These are phyloP conservation scores for Dryadomyces sulphureus DNA, from an alignment of 2,329 filamentous ascomycete genomes.

Conservation along the genomic window DNA sequence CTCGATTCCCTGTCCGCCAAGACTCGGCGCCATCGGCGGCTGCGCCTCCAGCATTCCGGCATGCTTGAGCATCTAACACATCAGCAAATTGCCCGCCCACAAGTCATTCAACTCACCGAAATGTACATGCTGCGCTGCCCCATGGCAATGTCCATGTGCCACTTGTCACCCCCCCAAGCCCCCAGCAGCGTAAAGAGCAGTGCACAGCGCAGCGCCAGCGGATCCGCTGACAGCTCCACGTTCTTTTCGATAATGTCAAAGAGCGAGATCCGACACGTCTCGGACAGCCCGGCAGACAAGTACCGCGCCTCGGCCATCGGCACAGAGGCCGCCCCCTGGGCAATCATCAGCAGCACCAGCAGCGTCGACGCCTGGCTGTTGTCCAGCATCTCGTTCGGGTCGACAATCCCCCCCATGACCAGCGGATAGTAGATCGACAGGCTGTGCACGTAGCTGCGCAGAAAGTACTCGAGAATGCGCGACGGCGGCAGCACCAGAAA, in stretches of 20 bases:
- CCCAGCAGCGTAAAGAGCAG: conserved; percentile 54
- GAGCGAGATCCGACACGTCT: conserved; percentile 57
- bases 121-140: conserved; percentile 61
- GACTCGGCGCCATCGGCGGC: conserved; percentile 26
- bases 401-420: conserved; percentile 42
- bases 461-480: conserved; percentile 51
- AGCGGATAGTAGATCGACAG: conserved; percentile 53
- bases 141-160: conserved; percentile 66
- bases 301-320: conserved; percentile 49
- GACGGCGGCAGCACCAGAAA: conserved; percentile 53
- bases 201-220: conserved; percentile 39
- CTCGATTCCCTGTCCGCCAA: conserved; percentile 27
- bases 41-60: conserved; percentile 48
- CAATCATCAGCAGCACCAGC: conserved; percentile 56
- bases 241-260: conserved; percentile 61
- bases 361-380: conserved; percentile 52
- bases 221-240: conserved; percentile 51
- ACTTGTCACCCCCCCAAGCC: conserved; percentile 62
- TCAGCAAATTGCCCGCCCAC: background rate
- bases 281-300: conserved; percentile 50
- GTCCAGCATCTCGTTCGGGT: conserved; percentile 52
- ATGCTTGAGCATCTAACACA: conserved; percentile 56
- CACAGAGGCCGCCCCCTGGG: conserved; percentile 53
- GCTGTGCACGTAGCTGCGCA: conserved; percentile 50
- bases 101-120: conserved; percentile 26